Conservation (phyloP, 2,329 filamentous ascomycete genomes). For the Calonectria hawksworthii region DNA sequence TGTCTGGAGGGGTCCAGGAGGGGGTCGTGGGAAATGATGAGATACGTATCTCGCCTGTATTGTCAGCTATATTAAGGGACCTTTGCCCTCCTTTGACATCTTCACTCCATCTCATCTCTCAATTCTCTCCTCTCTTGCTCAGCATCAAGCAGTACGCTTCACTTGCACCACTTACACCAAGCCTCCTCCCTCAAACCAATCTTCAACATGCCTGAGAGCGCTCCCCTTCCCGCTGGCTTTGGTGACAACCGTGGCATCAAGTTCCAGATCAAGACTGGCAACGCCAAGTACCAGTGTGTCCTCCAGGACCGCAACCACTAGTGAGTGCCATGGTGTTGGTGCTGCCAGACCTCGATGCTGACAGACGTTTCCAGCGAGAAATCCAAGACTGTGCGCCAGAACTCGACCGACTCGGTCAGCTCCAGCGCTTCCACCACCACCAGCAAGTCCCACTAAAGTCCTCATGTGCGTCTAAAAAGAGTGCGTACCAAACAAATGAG, state of each 20-base stretch:
- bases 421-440: slow-evolving; percentile 48
- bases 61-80: slow-evolving; percentile 43
- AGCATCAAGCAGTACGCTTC: not conserved
- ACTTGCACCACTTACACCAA: slow-evolving; percentile 29
- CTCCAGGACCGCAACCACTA: slow-evolving; percentile 60
- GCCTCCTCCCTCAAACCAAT: not conserved
- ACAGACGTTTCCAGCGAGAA: slow-evolving; percentile 53
- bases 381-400: slow-evolving; percentile 53
- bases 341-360: slow-evolving; percentile 9
- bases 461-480: not conserved
- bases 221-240: slow-evolving; percentile 43
- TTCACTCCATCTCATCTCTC: not conserved
- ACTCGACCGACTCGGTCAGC: slow-evolving; percentile 53
- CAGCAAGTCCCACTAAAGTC: slow-evolving; percentile 38
- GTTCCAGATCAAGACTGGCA: slow-evolving; percentile 62
- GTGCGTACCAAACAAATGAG: not conserved
- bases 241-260: slow-evolving; percentile 58
- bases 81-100: slow-evolving; percentile 5
- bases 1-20: slow-evolving; percentile 32
- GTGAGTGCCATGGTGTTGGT: slow-evolving; percentile 50
- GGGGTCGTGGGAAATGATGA: slow-evolving; percentile 28
- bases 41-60: slow-evolving; percentile 42
- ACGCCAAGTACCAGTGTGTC: slow-evolving; percentile 55
- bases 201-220: slow-evolving; percentile 40
- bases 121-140: not conserved